Base-by-base conservation (phyloP, 1,284 basidiomycete genomes). In the Farysia itapuensis region DNA sequence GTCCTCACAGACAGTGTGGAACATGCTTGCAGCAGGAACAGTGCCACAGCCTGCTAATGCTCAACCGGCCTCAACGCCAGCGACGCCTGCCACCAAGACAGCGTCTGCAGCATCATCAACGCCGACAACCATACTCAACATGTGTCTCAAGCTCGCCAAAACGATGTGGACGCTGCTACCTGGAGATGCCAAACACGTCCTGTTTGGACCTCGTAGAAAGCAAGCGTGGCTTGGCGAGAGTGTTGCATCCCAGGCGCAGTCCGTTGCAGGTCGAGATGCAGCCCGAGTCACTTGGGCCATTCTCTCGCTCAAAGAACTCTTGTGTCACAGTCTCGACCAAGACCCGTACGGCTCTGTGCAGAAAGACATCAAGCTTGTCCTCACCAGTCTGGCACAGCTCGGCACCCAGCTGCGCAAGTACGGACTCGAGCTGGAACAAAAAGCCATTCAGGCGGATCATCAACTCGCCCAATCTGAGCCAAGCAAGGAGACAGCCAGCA, bases 341-440 rank as follows among this genome's bases (percentile, higher is more conserved):
- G 67, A 70, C 24, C 25, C 42, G 6, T 70, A 65, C 43, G 67
- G 67, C 5, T 36, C 39, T 12, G 65, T 67, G 29, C 65, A 67
- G 34, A 56, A 48, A 13, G 65, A 70, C 36, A 52, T 67, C 34
- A 11, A 23, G 6, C 39, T 40, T 13, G 35, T 67, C 14, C 31
- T 63, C 5, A 11, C 23, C 0, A 39, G 42, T 2, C 29, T 63
- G 24, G 48, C 43, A 16, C 48, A 51, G 11, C 30, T 63, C n/a
- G 31, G 46, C 24, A 20, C 15, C 18, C 44, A 52, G 26, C 31
- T 57, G 9, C 44, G 49, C 2, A 28, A 40, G 4, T 41, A 52
- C 7, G 52, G 59, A 2, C 5, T 49, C 14, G 39, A 63, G 26
- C 53, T 63, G 9, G 52, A 57, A 24, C 28, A 40, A 21, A 38